A percentile compares a stretch with the other conserved stretches of the same genome.
These are phyloP conservation scores for Pythium folliculosum DNA, from an alignment of 352 stramenopile genomes.

Conservation along the genomic window DNA sequence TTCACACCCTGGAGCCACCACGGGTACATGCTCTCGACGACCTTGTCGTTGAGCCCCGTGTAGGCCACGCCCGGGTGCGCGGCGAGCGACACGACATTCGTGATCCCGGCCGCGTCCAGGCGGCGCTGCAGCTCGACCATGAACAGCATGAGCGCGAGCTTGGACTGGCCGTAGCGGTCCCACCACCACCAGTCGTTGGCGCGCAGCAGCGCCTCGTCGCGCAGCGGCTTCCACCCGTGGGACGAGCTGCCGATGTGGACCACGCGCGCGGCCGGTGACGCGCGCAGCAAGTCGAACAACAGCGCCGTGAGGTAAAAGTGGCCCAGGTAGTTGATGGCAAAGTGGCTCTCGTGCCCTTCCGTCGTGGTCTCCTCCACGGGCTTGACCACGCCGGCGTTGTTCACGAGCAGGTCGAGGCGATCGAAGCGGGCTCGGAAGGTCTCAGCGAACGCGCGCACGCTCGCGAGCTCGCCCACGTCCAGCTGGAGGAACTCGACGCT, in stretches of 20 bases:
- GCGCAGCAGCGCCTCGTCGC: constrained; percentile 20
- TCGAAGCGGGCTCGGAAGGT: constrained; percentile 39
- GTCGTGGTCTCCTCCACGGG: constrained; percentile 32
- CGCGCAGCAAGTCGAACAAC: constrained; percentile 43
- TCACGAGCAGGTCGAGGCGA: constrained; percentile 66
- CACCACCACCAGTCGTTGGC: constrained; percentile 15
- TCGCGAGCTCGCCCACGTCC: constrained; percentile 43
- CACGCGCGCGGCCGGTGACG: constrained; percentile 30
- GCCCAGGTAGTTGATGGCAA: constrained; percentile 73
- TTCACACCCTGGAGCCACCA: constrained; percentile 7
- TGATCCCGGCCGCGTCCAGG: constrained; percentile 22
- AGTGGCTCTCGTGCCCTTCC: constrained; percentile 60
- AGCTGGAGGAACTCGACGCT: constrained; percentile 44
- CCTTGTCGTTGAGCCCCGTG: constrained; percentile 23
- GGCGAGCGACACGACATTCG: constrained; percentile 29
- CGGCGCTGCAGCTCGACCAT: constrained; percentile 28
- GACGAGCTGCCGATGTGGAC: constrained; percentile 44
- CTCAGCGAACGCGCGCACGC: constrained; percentile 42
- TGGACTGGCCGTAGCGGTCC: constrained; percentile 27
- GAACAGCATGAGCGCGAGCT: constrained; percentile 30
- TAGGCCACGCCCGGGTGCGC: constrained; percentile 31
- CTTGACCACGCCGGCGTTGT: constrained; percentile 65
- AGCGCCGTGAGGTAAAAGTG: constrained; percentile 66
- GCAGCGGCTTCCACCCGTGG: constrained; percentile 8
- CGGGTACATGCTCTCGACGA: constrained; percentile 24